These are phyloP conservation scores for Epichloe glyceriae DNA, from an alignment of 2,329 filamentous ascomycete species.

Conservation along the genomic window DNA sequence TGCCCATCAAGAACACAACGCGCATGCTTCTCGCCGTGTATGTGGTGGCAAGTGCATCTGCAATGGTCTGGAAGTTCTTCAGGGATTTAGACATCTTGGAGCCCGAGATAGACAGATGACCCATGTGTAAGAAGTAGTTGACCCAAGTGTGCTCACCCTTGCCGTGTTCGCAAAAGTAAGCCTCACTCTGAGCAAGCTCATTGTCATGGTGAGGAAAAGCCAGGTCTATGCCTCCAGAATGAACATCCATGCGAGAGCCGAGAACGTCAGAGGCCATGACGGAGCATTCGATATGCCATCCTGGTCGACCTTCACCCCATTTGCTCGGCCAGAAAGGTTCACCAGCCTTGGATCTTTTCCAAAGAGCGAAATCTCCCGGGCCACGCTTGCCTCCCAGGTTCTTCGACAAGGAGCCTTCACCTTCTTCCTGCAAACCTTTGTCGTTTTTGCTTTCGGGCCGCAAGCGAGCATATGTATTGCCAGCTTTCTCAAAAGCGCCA, in stretches of 20 bases:
- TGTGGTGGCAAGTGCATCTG: slow-evolving; percentile 56
- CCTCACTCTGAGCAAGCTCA: slow-evolving; percentile 79
- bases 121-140: slow-evolving; percentile 94
- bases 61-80: slow-evolving; percentile 92
- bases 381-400: slow-evolving; percentile 54
- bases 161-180: slow-evolving; percentile 52
- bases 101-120: slow-evolving; percentile 71
- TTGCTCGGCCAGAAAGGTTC: slow-evolving; percentile 82
- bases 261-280: slow-evolving; percentile 90
- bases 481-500: slow-evolving; percentile 65
- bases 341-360: slow-evolving; percentile 85
- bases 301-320: slow-evolving; percentile 79
- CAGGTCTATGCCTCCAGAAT: slow-evolving; percentile 84
- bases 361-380: slow-evolving; percentile 77
- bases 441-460: slow-evolving; percentile 79
- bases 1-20: slow-evolving; percentile 75
- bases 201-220: slow-evolving; percentile 91
- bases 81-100: slow-evolving; percentile 94
- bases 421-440: slow-evolving; percentile 71
- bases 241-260: slow-evolving; percentile 76
- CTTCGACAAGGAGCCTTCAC: slow-evolving; percentile 68
- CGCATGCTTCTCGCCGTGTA: slow-evolving; percentile 73
- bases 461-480: slow-evolving; percentile 74
- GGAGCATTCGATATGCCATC: slow-evolving; percentile 96
- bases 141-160: slow-evolving; percentile 63